Evolutionary conservation across 106 monocot genomes (phyloP).

Genomic region (Agapanthus africanus): DNA sequence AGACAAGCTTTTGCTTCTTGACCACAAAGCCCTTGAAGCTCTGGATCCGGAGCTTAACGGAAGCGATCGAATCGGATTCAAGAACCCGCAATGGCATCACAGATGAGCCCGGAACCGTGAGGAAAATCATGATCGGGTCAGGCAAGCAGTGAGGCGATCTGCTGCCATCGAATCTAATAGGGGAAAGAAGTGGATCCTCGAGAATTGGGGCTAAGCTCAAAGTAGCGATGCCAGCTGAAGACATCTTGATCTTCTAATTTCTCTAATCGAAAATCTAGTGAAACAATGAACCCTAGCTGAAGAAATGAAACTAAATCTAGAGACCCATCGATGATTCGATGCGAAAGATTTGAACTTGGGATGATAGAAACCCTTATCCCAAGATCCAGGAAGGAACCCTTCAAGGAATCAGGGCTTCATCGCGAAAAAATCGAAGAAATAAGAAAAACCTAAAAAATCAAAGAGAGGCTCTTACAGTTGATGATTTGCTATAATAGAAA

Average conservation of each 20-base stretch:
- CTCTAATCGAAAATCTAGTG: not conserved
- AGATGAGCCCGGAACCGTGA: constrained; percentile 44
- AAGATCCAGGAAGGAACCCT: not conserved
- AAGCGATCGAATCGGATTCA: constrained; percentile 68
- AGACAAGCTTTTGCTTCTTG: constrained; percentile 76
- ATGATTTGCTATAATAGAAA: too few relatives aligned
- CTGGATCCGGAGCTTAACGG: constrained; percentile 77
- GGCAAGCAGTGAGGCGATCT: constrained; percentile 27
- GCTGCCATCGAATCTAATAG: constrained; percentile 23
- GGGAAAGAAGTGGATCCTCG: constrained; percentile 31
- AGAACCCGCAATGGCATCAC: constrained; percentile 49
- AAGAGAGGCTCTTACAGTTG: too few relatives aligned
- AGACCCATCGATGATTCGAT: not conserved
- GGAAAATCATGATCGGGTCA: constrained; percentile 59
- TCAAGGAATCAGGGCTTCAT: constrained; percentile 13
- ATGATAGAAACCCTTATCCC: constrained; percentile 5
- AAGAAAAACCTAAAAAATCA: too few relatives aligned
- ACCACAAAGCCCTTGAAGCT: constrained; percentile 53
- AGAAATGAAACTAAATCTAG: not conserved
- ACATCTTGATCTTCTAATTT: constrained; percentile 33
- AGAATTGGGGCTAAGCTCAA: constrained; percentile 19
- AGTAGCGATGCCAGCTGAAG: constrained; percentile 45
- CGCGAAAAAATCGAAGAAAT: not conserved
- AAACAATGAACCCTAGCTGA: not conserved
- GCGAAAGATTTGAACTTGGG: not conserved